Evolutionary conservation across 352 stramenopile species (phyloP).

Genomic region (Phytophthora sansomeana): DNA sequence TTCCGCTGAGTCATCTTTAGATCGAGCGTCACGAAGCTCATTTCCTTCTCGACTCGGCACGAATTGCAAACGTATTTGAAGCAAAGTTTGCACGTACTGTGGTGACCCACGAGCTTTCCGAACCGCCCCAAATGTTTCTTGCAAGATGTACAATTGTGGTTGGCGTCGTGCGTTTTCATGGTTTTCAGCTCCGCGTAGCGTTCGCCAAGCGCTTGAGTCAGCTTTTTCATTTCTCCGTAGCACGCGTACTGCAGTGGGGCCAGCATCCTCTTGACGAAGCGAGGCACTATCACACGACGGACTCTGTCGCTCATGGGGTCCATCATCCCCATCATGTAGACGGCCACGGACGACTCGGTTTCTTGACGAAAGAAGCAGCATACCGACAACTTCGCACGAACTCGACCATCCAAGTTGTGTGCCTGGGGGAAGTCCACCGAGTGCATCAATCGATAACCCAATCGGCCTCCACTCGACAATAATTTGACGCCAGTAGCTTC

Average conservation of each 20-base stretch:
- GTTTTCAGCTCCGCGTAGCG: conserved; percentile 28
- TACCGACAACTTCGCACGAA: conserved; percentile 53
- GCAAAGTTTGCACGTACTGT: conserved; percentile 40
- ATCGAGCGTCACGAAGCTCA: conserved; percentile 40
- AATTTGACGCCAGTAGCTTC: conserved; percentile 46
- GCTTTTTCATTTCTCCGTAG: conserved; percentile 55
- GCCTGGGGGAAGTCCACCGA: conserved; percentile 50
- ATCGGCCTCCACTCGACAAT: conserved; percentile 22
- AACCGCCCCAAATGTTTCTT: conserved; percentile 31
- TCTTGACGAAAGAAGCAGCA: conserved; percentile 53
- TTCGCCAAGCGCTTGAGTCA: conserved; percentile 36
- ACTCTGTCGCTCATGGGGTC: conserved; percentile 29
- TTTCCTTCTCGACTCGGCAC: conserved; percentile 35
- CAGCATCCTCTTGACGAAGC: conserved; percentile 42
- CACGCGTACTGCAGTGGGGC: conserved; percentile 37
- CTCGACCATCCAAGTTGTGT: conserved; percentile 43
- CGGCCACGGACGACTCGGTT: conserved; percentile 34
- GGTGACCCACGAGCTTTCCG: conserved; percentile 22
- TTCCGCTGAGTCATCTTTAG: conserved; percentile 52
- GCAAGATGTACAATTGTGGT: conserved; percentile 25
- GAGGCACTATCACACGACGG: conserved; percentile 43
- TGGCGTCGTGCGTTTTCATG: conserved; percentile 18
- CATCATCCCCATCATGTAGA: conserved; percentile 47
- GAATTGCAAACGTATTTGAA: conserved; percentile 37
- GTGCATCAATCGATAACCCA: conserved; percentile 49